These are phyloP conservation scores for Corylus americana DNA, from an alignment of 306 rosid species.

Conservation along the genomic window DNA sequence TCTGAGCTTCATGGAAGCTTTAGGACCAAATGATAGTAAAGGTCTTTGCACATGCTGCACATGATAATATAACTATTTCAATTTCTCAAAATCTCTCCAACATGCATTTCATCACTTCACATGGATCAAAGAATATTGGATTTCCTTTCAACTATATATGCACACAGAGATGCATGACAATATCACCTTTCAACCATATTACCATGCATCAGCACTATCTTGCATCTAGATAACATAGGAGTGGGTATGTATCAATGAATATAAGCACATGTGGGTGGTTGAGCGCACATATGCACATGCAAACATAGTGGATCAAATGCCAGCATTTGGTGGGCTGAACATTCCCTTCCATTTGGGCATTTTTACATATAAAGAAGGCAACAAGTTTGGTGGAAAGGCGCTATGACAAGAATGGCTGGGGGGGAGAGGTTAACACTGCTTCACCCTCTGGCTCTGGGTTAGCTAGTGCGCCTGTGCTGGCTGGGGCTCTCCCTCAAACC, in stretches of 20 bases:
- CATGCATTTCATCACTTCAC: background rate
- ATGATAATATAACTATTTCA: constrained; percentile 21
- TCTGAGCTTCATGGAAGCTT: constrained; percentile 79
- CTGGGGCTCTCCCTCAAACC: too few species aligned
- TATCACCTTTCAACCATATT: too few species aligned
- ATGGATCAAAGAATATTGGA: background rate
- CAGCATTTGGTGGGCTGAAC: background rate
- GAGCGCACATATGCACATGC: background rate
- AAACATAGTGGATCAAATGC: background rate
- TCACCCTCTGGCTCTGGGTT: too few species aligned
- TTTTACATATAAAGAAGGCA: background rate
- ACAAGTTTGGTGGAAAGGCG: too few species aligned
- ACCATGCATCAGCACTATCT: too few species aligned
- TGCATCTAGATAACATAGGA: background rate
- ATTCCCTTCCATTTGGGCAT: background rate
- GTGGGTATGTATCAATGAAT: background rate
- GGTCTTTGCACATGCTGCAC: constrained; percentile 96
- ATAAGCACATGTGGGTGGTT: background rate
- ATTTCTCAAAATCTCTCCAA: background rate
- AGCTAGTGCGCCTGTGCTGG: too few species aligned
- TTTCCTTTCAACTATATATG: too few species aligned
- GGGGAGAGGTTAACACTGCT: too few species aligned
- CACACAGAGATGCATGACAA: too few species aligned
- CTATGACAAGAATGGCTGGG: too few species aligned
- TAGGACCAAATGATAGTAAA: constrained; percentile 90